Base-by-base conservation (phyloP, 1,284 basidiomycete genomes). In the Puccinia horiana region DNA sequence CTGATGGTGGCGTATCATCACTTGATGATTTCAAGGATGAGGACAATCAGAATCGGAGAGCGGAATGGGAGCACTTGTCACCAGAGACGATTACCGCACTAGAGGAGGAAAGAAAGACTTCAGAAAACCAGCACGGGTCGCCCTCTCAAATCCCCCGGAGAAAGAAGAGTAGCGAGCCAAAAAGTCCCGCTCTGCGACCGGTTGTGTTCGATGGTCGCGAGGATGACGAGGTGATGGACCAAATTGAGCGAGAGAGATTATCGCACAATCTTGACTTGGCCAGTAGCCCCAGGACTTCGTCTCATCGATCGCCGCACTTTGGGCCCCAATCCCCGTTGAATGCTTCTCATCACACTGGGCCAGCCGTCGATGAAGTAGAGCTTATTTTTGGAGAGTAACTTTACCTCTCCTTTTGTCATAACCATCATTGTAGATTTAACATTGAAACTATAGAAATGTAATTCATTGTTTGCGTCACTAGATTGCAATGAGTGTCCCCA, bases 41-140 rank as follows among this genome's bases (percentile, higher is more conserved):
- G 26, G 56, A 74, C 14, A 35, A 73, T 42, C 56, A 81, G 42
- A 61, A 56, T 65, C 49, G 78, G 35, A 67, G 78, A 35, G 78
- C 78, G 58, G 78, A 74, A 58, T 81, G 78, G 78, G 78, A 81
- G 42, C 78, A 81, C 72, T 49, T 81, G 32, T 81, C 78, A 35
- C 78, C 78, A 29, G 78, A 81, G 37, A 81, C 78, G n/a, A 81
- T 81, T 37, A 81, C 78, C 0, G 78, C 78, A 32, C 67, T 81
- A 18, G 78, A 81, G 61, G 78, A 81, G 40, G 78, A 81, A 42
- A 23, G 70, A 20, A 81, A 81, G 42, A 81, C 78, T 2, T 73
- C 78, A 18, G 70, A 81, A 65, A 63, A 42, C 32, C 52, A 73
- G 5, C 70, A 56, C 35, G 69, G 69, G 6, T 81, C 78, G 11